Evolutionary conservation across 352 stramenopile genomes (phyloP).

Genomic region (Blastocystis sp.): DNA sequence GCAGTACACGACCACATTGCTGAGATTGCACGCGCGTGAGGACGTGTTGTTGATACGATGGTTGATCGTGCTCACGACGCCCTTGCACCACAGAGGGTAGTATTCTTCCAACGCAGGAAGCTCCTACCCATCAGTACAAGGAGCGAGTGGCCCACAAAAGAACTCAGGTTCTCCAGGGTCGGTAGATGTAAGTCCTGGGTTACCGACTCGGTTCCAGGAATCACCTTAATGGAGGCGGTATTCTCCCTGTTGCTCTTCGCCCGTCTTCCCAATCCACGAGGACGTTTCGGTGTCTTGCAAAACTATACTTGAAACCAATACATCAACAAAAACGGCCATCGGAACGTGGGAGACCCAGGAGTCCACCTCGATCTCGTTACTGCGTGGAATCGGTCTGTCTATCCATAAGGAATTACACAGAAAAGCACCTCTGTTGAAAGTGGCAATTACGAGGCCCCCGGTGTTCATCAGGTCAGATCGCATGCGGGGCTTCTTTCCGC

Average conservation of each 20-base stretch:
- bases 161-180: neutral
- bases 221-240: neutral
- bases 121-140: neutral
- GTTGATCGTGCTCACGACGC: conserved; percentile 9
- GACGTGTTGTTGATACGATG: conserved; percentile 20
- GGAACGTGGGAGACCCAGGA: neutral
- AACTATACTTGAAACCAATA: neutral
- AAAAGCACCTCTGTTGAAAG: neutral
- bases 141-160: neutral
- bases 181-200: neutral
- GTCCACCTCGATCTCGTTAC: neutral
- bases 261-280: neutral
- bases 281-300: neutral
- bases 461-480: neutral
- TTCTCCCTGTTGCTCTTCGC: neutral
- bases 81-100: neutral
- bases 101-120: neutral
- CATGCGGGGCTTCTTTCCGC: neutral
- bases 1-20: neutral
- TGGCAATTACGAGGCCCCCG: neutral
- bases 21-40: neutral
- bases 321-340: neutral
- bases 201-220: neutral
- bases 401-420: neutral
- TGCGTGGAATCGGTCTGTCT: neutral